Evolutionary conservation across 345 rosid genomes (phyloP), one percentile per base, ranked within the genome.

Genomic region (Luvunga scandens): DNA sequence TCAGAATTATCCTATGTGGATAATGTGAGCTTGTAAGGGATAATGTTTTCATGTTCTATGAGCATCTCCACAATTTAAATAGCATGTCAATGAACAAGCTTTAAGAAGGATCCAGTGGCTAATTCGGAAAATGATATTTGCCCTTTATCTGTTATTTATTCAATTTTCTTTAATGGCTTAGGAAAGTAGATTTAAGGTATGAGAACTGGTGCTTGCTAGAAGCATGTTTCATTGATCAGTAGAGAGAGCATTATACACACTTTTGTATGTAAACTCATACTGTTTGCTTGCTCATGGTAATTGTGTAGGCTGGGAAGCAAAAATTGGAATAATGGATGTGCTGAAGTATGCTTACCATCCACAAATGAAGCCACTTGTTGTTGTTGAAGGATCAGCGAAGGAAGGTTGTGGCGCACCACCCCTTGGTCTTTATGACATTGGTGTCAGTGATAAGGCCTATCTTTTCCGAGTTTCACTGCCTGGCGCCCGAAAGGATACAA

Each of bases 381-480:
- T 77, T 59, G 71, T 79, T 33, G 84, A 75, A n/a, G 98, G 97
- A 77, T 86, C 91, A 72, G 95, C 92, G 24, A 89, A 81, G n/a
- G 83, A 79, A 81, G 85, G 91, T 69, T 31, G 73, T 39, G 39
- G 27, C 53, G 97, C 89, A 0, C 93, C 95, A 42, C 68, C 88
- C 13, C 63, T 92, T 8, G 98, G 98, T 82, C 83, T 85, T 76
- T 74, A 88, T 71, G 97, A 95, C 80, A 81, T 92, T 2, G 97
- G 98, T 24, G 81, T 81, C 9, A 84, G 92, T 75, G 91, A 89
- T 64, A 55, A 61, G 39, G 92, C 97, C n/a, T 95, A 86, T 78
- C 64, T 95, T 59, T 93, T 93, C 79, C 80, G 96, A 61, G 88
- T 95, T 75, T 83, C 89, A 42, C 79, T 95, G 80, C 94, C 98